Percentiles rank a stretch among this genome's conserved stretches.
Evolutionary conservation across 345 rosid species (phyloP).

Genomic region (Odontarrhena argentea): DNA sequence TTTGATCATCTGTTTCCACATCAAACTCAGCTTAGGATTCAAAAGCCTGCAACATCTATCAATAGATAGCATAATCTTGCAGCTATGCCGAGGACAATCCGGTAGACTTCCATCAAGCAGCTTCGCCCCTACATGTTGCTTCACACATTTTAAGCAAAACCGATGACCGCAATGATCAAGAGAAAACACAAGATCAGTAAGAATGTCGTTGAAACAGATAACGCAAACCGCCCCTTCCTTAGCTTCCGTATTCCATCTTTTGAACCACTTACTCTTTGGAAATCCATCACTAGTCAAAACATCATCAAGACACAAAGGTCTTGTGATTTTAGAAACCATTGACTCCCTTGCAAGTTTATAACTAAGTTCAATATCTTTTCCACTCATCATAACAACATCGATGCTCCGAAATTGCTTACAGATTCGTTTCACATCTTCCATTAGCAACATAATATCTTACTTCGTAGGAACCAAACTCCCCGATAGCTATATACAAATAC

Average conservation of each 20-base stretch:
- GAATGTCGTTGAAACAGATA: constrained; percentile 61
- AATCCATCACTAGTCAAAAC: too few relatives aligned
- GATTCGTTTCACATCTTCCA: not conserved
- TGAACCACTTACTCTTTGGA: too few relatives aligned
- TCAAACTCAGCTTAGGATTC: constrained; percentile 54
- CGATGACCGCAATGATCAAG: constrained; percentile 61
- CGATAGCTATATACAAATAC: not conserved
- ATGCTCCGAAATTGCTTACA: not conserved
- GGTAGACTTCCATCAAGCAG: constrained; percentile 56
- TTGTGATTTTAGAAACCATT: constrained; percentile 49
- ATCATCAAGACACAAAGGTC: constrained; percentile 23
- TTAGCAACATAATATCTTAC: constrained; percentile 40
- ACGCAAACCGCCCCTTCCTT: constrained; percentile 22
- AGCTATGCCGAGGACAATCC: constrained; percentile 62
- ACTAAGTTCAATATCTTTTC: not conserved
- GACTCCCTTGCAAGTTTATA: constrained; percentile 57
- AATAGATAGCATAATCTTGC: constrained; percentile 50
- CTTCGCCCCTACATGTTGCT: constrained; percentile 61
- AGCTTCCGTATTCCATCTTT: constrained; percentile 24
- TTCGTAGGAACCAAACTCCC: constrained; percentile 9
- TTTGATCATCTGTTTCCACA: constrained; percentile 46
- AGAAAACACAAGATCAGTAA: constrained; percentile 47
- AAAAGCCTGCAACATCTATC: constrained; percentile 55
- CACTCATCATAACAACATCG: constrained; percentile 29
- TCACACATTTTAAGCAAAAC: constrained; percentile 71